These are phyloP conservation scores for Pythium brachiatum DNA, from an alignment of 352 stramenopile genomes.

Conservation along the genomic window DNA sequence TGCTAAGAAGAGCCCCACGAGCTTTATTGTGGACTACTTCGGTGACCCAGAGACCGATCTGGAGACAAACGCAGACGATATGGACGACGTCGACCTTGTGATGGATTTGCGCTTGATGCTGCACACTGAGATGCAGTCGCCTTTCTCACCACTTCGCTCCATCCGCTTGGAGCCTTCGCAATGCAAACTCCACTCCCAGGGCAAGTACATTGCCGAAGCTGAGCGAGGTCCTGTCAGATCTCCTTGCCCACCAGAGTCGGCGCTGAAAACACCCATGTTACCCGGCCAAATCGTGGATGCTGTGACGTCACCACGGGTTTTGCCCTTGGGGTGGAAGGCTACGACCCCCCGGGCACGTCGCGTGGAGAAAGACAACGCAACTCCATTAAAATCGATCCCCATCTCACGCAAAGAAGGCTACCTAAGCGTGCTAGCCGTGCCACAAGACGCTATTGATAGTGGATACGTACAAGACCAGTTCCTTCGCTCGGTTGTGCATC, in stretches of 20 bases:
- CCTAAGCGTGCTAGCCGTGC: constrained; percentile 9
- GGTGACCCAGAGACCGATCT: constrained; percentile 11
- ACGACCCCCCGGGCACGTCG: not conserved
- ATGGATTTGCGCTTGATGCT: constrained; percentile 20
- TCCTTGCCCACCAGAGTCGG: not conserved
- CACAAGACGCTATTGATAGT: not conserved
- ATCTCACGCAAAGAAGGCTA: constrained; percentile 13
- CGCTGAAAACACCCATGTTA: not conserved
- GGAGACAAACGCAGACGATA: not conserved
- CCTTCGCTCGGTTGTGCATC: constrained; percentile 13
- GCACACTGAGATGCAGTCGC: constrained; percentile 19
- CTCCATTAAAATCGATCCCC: not conserved
- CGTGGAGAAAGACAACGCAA: not conserved
- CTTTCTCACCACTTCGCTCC: constrained; percentile 38
- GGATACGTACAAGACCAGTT: constrained; percentile 20
- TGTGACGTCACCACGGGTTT: not conserved
- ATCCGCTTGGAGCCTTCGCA: constrained; percentile 43
- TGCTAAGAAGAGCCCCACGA: not conserved
- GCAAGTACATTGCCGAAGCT: constrained; percentile 28
- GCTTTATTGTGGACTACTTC: constrained; percentile 11
- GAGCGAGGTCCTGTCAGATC: not conserved
- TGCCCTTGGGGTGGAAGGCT: constrained; percentile 3
- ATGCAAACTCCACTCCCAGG: constrained; percentile 31
- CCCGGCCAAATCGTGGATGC: not conserved
- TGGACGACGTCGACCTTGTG: constrained; percentile 13